These are phyloP conservation scores for Neurospora sp. DNA, from an alignment of 495 filamentous ascomycete genomes.

Conservation along the genomic window DNA sequence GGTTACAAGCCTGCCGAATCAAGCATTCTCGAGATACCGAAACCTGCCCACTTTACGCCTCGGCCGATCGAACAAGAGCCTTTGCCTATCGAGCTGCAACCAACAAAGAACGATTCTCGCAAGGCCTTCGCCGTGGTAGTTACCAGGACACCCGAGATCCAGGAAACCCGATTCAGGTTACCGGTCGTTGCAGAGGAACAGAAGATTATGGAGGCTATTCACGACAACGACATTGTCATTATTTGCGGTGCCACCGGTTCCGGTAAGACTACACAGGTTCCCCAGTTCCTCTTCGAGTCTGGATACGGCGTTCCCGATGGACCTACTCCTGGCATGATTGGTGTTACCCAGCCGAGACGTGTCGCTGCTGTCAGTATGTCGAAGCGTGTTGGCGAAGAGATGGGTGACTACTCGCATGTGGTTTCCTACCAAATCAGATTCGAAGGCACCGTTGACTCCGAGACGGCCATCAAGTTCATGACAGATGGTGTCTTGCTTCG, in stretches of 20 bases:
- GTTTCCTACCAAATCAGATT: conserved; percentile 96
- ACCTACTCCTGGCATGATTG: conserved; percentile 83
- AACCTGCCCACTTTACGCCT: conserved; percentile 44
- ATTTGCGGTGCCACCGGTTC: conserved; percentile 95
- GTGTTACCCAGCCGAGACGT: conserved; percentile 86
- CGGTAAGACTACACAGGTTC: conserved; percentile 94
- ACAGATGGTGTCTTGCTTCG: conserved; percentile 93
- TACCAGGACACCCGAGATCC: conserved; percentile 59
- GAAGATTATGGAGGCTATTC: conserved; percentile 95
- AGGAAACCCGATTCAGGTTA: conserved; percentile 65
- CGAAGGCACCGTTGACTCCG: conserved; percentile 68
- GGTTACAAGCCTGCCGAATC: conserved; percentile 34
- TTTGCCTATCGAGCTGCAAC: conserved; percentile 61
- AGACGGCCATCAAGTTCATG: conserved; percentile 97
- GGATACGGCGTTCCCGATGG: conserved; percentile 75
- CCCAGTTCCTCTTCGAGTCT: conserved; percentile 90
- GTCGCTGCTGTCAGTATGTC: conserved; percentile 95
- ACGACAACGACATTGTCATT: conserved; percentile 76
- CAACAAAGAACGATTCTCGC: conserved; percentile 49
- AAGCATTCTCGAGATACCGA: conserved; percentile 31
- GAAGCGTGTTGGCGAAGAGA: conserved; percentile 75
- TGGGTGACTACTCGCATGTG: conserved; percentile 55
- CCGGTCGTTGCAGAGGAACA: conserved; percentile 94
- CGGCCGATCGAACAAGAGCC: conserved; percentile 63
- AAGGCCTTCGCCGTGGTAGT: conserved; percentile 73